Evolutionary conservation across 2,329 filamentous ascomycete genomes (phyloP), one percentile per base, ranked within the genome.

Genomic region (Fusarium illudens): DNA sequence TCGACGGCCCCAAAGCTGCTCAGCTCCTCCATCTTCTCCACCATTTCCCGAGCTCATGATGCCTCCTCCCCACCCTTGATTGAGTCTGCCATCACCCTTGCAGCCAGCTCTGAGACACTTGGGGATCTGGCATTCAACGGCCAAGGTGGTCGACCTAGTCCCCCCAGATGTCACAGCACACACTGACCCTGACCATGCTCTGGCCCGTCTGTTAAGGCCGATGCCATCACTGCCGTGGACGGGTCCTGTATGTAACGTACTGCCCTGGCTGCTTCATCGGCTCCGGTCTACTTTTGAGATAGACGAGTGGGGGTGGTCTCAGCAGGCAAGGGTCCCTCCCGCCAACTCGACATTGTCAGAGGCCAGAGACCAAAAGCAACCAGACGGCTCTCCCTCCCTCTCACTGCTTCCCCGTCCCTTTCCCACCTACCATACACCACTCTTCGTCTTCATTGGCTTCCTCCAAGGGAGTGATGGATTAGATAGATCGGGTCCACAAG

Each of bases 41-140:
- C 72, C 67, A 64, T 70, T 71, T 70, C 69, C 65, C 71, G 59
- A 66, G 67, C 64, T 62, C 61, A 70, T 70, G 61, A 64, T 65
- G 51, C 59, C 53, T 62, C 60, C 62, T 50, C 65, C 61, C 68
- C 61, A 65, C 66, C 62, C 55, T 50, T 68, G 39, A 44, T 73
- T 64, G 63, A 62, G 49, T 61, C 68, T 70, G 57, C 68, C 71
- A 46, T 69, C 72, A 74, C 72, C 72, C 72, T 73, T 74, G 72
- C 72, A 73, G 62, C 33, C 42, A 54, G 52, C 53, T 73, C 62
- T 74, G 72, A 74, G 71, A 73, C 72, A 72, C 48, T 67, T 60
- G 66, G 66, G 67, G 72, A 72, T 73, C 71, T 74, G 72, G 72
- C 72, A 74, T 73, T 71, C 68, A 74, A 74, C 72, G 71, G 72